Base-by-base conservation (phyloP, 208 protist genomes). In the Leishmania aethiopica region DNA sequence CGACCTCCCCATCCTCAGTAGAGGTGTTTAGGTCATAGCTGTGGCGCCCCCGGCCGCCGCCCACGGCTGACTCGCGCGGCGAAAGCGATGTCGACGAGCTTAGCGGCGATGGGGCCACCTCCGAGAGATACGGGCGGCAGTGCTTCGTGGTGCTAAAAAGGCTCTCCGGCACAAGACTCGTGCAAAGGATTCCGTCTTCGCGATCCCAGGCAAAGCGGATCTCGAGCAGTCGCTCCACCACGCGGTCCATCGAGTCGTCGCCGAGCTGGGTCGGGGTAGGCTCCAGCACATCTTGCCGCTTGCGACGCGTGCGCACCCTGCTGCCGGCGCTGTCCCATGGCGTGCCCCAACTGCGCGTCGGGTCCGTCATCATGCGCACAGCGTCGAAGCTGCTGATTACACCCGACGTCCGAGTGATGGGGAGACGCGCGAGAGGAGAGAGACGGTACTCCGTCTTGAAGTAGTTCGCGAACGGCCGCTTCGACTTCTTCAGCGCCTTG, bases 161-260 rank as follows among this genome's bases (percentile, higher is more conserved):
- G 13, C 86, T 88, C 35, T 75, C 74, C 25, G 94, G 93, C 37
- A 97, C 90, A 75, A 94, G 80, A 76, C 84, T 90, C 57, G 88
- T 82, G 35, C 89, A 88, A 28, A 94, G 57, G 25, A 97, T 79
- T 57, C 86, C 93, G 71, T 97, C 94, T 86, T 89, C 92, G 47
- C 84, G 85, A 85, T 97, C 94, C 93, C 94, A 97, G 71, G 90
- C 75, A 81, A 96, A 95, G 69, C 94, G 90, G n/a, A 96, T 67
- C 79, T 93, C 90, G 19, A 97, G 73, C 73, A 97, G 82, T 13
- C 89, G 82, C 76, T 89, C 80, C 64, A 97, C 79, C 13, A 86
- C 69, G 49, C 47, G 45, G 79, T 97, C 94, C 5, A 94, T 37
- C 1, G 51, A 77, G 84, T 96, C 93, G 40, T 93, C 94, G 11